These are phyloP conservation scores for Salix arbutifolia DNA, from an alignment of 345 rosid species.

Conservation along the genomic window DNA sequence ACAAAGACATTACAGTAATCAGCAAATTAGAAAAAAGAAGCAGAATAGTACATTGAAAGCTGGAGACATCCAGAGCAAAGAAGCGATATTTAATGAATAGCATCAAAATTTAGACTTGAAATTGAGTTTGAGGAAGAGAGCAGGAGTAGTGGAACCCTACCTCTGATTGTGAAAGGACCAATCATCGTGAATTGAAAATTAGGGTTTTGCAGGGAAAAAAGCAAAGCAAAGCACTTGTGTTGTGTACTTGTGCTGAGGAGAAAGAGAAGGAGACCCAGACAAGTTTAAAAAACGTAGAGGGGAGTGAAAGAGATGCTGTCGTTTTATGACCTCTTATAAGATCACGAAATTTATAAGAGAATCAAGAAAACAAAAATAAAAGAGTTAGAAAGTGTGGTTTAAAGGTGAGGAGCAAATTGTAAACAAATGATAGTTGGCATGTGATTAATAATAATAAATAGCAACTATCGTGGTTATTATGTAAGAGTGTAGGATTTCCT, in stretches of 20 bases:
- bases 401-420: too few relatives aligned
- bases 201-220: not conserved
- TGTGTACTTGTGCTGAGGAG: not conserved
- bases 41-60: not conserved
- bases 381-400: too few relatives aligned
- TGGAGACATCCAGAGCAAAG: not conserved
- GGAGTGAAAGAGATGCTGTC: too few relatives aligned
- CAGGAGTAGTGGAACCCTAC: conserved; percentile 2
- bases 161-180: not conserved
- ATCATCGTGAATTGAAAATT: conserved; percentile 1
- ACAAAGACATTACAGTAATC: too few relatives aligned
- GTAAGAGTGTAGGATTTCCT: too few relatives aligned
- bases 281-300: too few relatives aligned
- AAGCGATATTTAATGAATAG: not conserved
- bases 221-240: not conserved
- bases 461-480: too few relatives aligned
- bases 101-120: not conserved
- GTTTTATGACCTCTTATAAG: too few relatives aligned
- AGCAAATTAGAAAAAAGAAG: not conserved
- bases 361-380: too few relatives aligned
- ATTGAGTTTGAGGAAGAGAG: not conserved
- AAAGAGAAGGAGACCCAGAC: not conserved
- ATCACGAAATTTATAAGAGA: too few relatives aligned
- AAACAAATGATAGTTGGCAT: too few relatives aligned
- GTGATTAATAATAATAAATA: too few relatives aligned